Percentiles rank a stretch among this genome's conserved stretches.
Conservation (phyloP, 2,329 filamentous ascomycete genomes). For the Eurotiales sp. region DNA sequence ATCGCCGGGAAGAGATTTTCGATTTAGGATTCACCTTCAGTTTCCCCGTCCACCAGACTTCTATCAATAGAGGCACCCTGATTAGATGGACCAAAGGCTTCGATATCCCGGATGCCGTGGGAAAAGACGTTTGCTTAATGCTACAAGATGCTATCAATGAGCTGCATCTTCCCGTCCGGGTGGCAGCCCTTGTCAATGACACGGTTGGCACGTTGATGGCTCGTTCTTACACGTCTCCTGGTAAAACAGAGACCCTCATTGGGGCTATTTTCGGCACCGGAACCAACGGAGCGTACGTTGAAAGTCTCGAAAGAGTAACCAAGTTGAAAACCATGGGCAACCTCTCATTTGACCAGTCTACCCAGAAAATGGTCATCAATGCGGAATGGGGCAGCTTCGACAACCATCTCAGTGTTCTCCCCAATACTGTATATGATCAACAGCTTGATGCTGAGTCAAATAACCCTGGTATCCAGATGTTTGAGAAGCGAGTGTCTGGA, state of each 20-base stretch:
- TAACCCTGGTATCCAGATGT: conserved; percentile 96
- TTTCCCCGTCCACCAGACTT: conserved; percentile 90
- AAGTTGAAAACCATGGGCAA: conserved; percentile 62
- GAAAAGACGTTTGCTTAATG: conserved; percentile 88
- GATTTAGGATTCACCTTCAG: conserved; percentile 98
- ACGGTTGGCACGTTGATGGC: conserved; percentile 98
- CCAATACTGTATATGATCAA: conserved; percentile 77
- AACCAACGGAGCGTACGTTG: conserved; percentile 95
- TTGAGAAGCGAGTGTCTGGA: conserved; percentile 95
- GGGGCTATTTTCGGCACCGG: conserved; percentile 97
- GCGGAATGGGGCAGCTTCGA: conserved; percentile 99
- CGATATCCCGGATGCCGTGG: conserved; percentile 89
- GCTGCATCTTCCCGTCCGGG: conserved; percentile 80
- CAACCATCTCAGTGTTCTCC: conserved; percentile 83
- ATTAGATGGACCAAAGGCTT: conserved; percentile 99
- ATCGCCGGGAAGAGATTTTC: conserved; percentile 73
- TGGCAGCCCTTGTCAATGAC: conserved; percentile 95
- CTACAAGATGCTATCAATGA: conserved; percentile 87
- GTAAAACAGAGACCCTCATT: conserved; percentile 80
- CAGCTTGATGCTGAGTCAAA: conserved; percentile 74
- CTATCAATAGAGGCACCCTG: conserved; percentile 90
- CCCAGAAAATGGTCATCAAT: conserved; percentile 95
- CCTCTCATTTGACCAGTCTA: conserved; percentile 65
- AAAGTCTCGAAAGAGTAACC: conserved; percentile 80
- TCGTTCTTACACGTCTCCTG: conserved; percentile 87